Base-by-base conservation (phyloP, 2,329 filamentous ascomycete species). In the Ceratocystis huliohia region DNA sequence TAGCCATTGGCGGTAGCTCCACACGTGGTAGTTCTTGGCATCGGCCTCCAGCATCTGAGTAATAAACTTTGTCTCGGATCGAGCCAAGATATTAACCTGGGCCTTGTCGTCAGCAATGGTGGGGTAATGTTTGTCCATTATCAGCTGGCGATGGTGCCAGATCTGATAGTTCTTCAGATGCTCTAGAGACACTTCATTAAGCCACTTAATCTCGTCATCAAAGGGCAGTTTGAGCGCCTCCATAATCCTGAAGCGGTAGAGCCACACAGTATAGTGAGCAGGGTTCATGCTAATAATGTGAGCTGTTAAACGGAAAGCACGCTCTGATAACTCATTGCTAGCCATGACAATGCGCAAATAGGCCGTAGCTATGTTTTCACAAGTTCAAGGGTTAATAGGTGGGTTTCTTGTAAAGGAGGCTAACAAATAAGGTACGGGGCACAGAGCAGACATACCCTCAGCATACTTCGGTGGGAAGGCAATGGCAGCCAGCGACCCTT, bases 101-200 rank as follows among this genome's bases (percentile, higher is more conserved):
- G 80, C 74, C 77, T 76, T 70, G 74, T 80, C 85, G 74, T 71
- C 82, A 74, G 77, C 87, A 78, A 84, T 89, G 76, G 83, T 75
- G 70, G 80, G 76, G 72, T 80, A 80, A 71, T 84, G 78, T 69
- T 81, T 74, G 70, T 88, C 83, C 64, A 87, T 78, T 41, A 88
- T 78, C n/a, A 86, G 78, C 74, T 87, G 84, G 30, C 85, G 81
- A 72, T 87, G 85, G 74, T 88, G 85, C 89, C 94, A 99, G 75
- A 99, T 99, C 77, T 99, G 94, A 78, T 99, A 99, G 78, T 97
- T 99, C 76, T 99, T 99, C 72, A 95, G 85, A 74, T 96, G 88
- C 67, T 84, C 81, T 64, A 96, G 79, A 10, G 93, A 89, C 33
- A 94, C 85, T 10, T 84, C 79, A 76, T 96, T 95, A 64, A 99